Percentiles rank a stretch among this genome's conserved stretches.
Conservation (phyloP, 768 basidiomycete genomes). For the Cystofilobasidium bisporidii region DNA sequence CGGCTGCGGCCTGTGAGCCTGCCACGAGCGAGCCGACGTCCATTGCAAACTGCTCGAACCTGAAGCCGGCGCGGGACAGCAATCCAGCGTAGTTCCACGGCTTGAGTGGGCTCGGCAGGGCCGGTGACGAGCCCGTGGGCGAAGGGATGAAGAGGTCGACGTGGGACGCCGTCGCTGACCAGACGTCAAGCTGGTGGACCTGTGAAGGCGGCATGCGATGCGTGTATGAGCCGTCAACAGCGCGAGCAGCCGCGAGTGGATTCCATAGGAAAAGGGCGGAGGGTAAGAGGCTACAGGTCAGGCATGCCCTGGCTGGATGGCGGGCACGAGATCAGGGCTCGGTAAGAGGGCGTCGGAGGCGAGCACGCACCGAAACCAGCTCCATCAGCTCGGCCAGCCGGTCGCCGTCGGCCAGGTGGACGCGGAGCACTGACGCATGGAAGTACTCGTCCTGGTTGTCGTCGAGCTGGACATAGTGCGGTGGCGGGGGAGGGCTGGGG, state of each 20-base stretch:
- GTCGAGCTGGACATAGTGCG: background rate
- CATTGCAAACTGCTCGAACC: background rate
- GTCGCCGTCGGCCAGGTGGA: background rate
- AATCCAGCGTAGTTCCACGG: background rate
- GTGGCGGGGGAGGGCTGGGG: background rate
- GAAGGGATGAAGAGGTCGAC: background rate
- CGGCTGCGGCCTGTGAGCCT: background rate
- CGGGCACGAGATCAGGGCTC: background rate
- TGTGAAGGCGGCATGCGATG: background rate
- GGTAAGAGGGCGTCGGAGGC: too few species aligned
- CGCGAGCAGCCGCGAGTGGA: background rate
- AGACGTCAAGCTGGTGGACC: constrained; percentile 25
- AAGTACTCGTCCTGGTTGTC: background rate
- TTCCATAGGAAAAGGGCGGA: too few species aligned
- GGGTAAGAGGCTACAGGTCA: too few species aligned
- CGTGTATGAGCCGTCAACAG: background rate
- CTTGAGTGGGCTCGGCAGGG: background rate
- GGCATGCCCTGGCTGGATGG: too few species aligned
- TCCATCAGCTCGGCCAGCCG: constrained; percentile 4
- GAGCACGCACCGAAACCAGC: constrained; percentile 13
- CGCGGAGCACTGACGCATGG: constrained; percentile 1
- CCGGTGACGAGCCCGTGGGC: background rate
- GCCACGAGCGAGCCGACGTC: background rate
- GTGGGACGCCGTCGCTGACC: background rate
- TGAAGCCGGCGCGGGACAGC: background rate